A percentile compares a stretch with the other conserved stretches of the same genome.
phyloP scores from a whole-genome alignment of 2,329 filamentous ascomycete species.

The Xylaria sp. region DNA sequence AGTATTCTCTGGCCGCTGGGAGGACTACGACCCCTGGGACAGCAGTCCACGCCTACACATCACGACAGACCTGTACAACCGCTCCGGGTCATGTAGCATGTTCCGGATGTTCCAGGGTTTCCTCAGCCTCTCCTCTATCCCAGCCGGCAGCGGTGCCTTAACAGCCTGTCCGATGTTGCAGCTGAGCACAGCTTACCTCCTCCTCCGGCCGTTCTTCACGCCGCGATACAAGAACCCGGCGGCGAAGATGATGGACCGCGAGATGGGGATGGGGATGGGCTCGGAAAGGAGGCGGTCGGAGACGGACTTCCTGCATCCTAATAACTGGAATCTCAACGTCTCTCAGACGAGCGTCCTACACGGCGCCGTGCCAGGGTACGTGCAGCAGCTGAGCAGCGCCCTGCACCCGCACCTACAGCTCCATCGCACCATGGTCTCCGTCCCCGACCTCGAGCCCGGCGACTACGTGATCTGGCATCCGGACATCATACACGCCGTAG shows the following conservation, averaged over 20 bases:
- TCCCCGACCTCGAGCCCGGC: conserved; percentile 74
- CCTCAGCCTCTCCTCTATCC: conserved; percentile 79
- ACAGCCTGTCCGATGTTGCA: conserved; percentile 82
- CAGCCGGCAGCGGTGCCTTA: conserved; percentile 79
- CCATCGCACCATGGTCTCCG: conserved; percentile 73
- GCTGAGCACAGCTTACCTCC: conserved; percentile 80
- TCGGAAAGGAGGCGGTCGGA: conserved; percentile 39
- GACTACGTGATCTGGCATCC: conserved; percentile 88
- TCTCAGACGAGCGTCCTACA: conserved; percentile 70
- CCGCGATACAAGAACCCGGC: conserved; percentile 57
- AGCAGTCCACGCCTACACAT: conserved; percentile 74
- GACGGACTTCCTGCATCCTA: conserved; percentile 59
- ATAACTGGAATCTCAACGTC: conserved; percentile 68
- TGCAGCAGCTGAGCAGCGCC: conserved; percentile 72
- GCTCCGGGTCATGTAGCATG: conserved; percentile 82
- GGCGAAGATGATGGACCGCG: conserved; percentile 13
- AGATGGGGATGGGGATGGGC: conserved; percentile 16
- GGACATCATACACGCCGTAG: conserved; percentile 82
- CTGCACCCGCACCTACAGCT: conserved; percentile 78
- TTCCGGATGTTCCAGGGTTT: conserved; percentile 94
- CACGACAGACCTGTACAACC: conserved; percentile 80
- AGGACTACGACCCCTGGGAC: conserved; percentile 85
- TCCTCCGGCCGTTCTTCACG: conserved; percentile 86
- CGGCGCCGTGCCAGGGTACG: conserved; percentile 73
- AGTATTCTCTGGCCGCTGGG: conserved; percentile 82